Conservation (phyloP, 2,329 filamentous ascomycete genomes). For the Teratosphaeriaceae sp. region DNA sequence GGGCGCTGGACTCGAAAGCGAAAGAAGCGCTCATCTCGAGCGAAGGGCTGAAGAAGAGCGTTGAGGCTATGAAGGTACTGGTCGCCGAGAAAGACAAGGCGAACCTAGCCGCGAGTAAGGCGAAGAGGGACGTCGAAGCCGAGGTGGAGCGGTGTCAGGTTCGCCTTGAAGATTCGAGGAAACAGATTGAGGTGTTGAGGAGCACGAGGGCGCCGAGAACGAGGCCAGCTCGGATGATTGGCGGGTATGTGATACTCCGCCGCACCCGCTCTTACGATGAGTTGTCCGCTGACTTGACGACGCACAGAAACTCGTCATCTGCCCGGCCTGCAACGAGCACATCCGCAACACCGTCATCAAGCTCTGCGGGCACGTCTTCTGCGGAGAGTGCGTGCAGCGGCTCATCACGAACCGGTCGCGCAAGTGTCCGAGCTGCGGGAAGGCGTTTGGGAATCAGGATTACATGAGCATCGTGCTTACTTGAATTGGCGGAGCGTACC, state of each 20-base stretch:
- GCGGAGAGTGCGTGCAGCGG: conserved; percentile 82
- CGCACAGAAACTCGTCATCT: conserved; percentile 65
- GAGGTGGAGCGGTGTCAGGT: conserved; percentile 76
- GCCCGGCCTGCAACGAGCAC: conserved; percentile 84
- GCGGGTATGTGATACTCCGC: conserved; percentile 77
- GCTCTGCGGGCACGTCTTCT: conserved; percentile 93
- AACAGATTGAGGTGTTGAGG: conserved; percentile 81
- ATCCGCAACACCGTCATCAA: conserved; percentile 94
- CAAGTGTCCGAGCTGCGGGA: conserved; percentile 92
- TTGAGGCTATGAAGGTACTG: conserved; percentile 66
- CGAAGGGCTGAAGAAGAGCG: conserved; percentile 68
- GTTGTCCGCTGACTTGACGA: conserved; percentile 1
- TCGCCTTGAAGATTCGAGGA: conserved; percentile 69
- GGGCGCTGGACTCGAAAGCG: conserved; percentile 64
- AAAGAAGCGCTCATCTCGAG: conserved; percentile 62
- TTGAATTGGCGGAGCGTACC: no score
- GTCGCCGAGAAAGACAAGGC: conserved; percentile 70
- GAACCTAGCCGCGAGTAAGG: conserved; percentile 55
- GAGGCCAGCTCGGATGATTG: conserved; percentile 72
- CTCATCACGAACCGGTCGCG: conserved; percentile 82
- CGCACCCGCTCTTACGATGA: no score
- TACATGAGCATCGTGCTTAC: conserved; percentile 56
- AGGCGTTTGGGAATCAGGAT: conserved; percentile 85
- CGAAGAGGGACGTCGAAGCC: conserved; percentile 54
- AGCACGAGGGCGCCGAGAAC: conserved; percentile 59